Base-by-base conservation (phyloP, 2,329 filamentous ascomycete genomes). In the Xylaria sp. region DNA sequence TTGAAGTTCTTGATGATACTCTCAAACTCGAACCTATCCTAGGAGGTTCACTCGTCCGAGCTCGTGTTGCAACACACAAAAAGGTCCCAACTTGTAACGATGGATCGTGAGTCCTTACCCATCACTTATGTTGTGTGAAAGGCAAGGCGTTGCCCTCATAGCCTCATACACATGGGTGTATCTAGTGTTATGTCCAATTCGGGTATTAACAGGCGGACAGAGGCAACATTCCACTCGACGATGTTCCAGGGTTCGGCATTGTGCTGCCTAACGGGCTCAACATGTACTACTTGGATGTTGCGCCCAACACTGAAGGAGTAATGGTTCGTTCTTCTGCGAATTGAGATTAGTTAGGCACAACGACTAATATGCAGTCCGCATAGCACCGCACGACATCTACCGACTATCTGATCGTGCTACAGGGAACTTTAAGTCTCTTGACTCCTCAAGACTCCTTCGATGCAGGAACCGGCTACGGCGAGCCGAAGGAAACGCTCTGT, bases 301-400 rank as follows among this genome's bases (percentile, higher is more conserved):
- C 74, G 38, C 77, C 77, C 36, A 74, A 74, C 31, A 69, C 66
- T 3, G 73, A 74, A 36, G 73, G 72, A 33, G 65, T 71, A 11
- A 73, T 77, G 71, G 74, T 75, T 67, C 22, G 69, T 68, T 47
- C 50, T 49, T 20, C 59, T n/a, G 49, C 51, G 27, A 31, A 29
- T 61, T 59, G 17, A 49, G 27, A 36, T 44, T 25, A 31, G 47
- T n/a, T 33, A 51, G 55, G 53, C 60, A 59, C 27, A 61, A 22
- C 36, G 29, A 62, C 42, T 61, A 9, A 49, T 27, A 20, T 45
- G 4, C 49, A 44, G 20, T 20, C 39, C 29, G 7, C 15, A 25
- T 42, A 77, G 75, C 77, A 76, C 56, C 77, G 77, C 33, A 78
- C 77, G 6, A 72, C 73, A 5, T 78, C 76, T 10, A 74, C 72